These are phyloP conservation scores for Mycena rosella DNA, from an alignment of 768 basidiomycete species.

Conservation along the genomic window DNA sequence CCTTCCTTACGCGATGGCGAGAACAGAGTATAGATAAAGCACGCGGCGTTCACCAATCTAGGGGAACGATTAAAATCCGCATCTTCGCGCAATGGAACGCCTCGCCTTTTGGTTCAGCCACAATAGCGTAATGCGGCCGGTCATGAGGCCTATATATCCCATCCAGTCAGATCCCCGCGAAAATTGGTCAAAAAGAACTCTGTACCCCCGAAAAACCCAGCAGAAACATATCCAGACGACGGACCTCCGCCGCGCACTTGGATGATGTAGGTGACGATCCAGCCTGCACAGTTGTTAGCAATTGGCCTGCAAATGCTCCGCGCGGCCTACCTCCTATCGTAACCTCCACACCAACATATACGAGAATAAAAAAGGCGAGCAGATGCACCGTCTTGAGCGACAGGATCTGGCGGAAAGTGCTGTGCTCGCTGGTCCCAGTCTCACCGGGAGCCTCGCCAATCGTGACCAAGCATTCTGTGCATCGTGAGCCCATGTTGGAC, in stretches of 20 bases:
- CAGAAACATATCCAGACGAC: conserved; percentile 67
- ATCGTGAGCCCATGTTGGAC: background rate
- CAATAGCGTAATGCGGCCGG: conserved; percentile 67
- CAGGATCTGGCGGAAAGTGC: conserved; percentile 65
- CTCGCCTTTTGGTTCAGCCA: conserved; percentile 67
- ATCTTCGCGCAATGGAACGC: background rate
- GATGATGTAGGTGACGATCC: conserved; percentile 76
- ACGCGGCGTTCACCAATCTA: conserved; percentile 69
- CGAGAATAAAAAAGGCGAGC: conserved; percentile 71
- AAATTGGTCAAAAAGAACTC: background rate
- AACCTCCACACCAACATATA: conserved; percentile 81
- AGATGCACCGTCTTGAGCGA: conserved; percentile 66
- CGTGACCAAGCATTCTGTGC: conserved; percentile 63
- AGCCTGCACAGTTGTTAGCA: conserved; percentile 54
- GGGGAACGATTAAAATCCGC: background rate
- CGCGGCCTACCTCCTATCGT: conserved; percentile 64
- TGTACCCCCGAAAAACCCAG: conserved; percentile 69
- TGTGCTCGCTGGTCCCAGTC: conserved; percentile 51
- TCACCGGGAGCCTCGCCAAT: conserved; percentile 64
- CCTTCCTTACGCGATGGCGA: conserved; percentile 63
- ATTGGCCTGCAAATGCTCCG: background rate
- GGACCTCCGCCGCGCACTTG: conserved; percentile 59
- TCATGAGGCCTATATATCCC: conserved; percentile 61
- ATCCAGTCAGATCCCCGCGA: background rate
- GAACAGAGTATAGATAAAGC: conserved; percentile 63